Base-by-base conservation (phyloP, 1,139 yeast genomes). In the Zygosaccharomyces pseudobailii region DNA sequence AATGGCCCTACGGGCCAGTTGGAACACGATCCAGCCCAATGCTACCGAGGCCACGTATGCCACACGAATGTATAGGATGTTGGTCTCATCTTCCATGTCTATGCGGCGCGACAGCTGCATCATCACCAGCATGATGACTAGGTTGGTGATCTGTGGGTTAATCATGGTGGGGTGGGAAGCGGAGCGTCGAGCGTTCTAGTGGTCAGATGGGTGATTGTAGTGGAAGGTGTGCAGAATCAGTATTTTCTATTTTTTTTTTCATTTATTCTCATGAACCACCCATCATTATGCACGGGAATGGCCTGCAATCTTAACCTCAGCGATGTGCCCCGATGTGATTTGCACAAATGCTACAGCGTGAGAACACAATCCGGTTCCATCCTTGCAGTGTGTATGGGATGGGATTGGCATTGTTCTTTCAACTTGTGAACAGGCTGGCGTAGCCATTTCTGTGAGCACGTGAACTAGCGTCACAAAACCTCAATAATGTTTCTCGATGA, bases 41-140 rank as follows among this genome's bases (percentile, higher is more conserved):
- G 75, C 68, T 63, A 87, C 89, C 63, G 92, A 80, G 27, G 82
- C 59, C 43, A 79, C 69, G 72, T 88, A 94, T 44, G 80, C 80
- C 38, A 74, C 74, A 70, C 99, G 84, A 50, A 87, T 90, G 67
- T 82, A 86, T 66, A 85, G 72, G 51, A 90, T 75, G 50, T 82
- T 78, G 56, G 72, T 71, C 45, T 95, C 92, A 71, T 92, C 80
- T 69, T 90, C 97, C 72, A 90, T 83, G 69, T 92, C 95, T 56
- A 92, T 76, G 67, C 80, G 81, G 72, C 89, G 88, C 57, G 97
- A 81, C 55, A 89, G 85, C 72, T 92, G 97, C 97, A 90, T 92
- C 89, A 89, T 87, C 76, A 84, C 84, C 68, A 92, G 85, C 96
- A 90, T 90, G 79, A 92, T 73, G 60, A 77, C 87, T 63, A 92